Percentiles rank a stretch among this genome's conserved stretches.
Evolutionary conservation across 345 rosid genomes (phyloP).

Genomic region (Zanthoxylum bungeanum): DNA sequence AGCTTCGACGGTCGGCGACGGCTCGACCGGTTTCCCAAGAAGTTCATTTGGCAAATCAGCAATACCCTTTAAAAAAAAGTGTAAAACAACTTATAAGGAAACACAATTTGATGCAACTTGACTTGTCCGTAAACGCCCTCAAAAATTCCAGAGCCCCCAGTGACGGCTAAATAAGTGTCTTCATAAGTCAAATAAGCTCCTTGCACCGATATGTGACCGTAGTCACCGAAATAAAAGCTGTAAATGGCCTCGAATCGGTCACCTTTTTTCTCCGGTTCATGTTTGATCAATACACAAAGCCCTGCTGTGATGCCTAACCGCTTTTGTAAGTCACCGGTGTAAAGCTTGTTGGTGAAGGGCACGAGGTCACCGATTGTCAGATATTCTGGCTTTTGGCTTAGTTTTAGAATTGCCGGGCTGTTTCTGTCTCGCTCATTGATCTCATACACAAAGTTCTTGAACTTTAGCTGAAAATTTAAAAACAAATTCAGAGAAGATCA

Average conservation of each 20-base stretch:
- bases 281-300: conserved; percentile 41
- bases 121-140: conserved; percentile 55
- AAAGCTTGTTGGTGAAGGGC: conserved; percentile 54
- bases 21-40: conserved; percentile 37
- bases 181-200: conserved; percentile 46
- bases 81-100: conserved; percentile 57
- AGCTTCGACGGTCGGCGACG: conserved; percentile 41
- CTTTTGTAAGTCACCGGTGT: conserved; percentile 47
- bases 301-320: conserved; percentile 56
- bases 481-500: neutral
- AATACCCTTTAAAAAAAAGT: conserved; percentile 50
- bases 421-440: conserved; percentile 51
- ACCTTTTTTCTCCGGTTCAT: conserved; percentile 39
- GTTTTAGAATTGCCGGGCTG: conserved; percentile 46
- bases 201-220: conserved; percentile 53
- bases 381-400: conserved; percentile 37
- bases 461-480: conserved; percentile 20
- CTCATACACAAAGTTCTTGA: conserved; percentile 54
- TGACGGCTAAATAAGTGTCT: conserved; percentile 45
- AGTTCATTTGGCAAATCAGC: conserved; percentile 37
- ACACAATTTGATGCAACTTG: conserved; percentile 43
- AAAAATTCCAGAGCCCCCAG: conserved; percentile 53
- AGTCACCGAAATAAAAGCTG: conserved; percentile 60
- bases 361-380: conserved; percentile 48
- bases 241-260: conserved; percentile 52